Conservation (phyloP, 768 basidiomycete genomes). For the Lepiota venenata region DNA sequence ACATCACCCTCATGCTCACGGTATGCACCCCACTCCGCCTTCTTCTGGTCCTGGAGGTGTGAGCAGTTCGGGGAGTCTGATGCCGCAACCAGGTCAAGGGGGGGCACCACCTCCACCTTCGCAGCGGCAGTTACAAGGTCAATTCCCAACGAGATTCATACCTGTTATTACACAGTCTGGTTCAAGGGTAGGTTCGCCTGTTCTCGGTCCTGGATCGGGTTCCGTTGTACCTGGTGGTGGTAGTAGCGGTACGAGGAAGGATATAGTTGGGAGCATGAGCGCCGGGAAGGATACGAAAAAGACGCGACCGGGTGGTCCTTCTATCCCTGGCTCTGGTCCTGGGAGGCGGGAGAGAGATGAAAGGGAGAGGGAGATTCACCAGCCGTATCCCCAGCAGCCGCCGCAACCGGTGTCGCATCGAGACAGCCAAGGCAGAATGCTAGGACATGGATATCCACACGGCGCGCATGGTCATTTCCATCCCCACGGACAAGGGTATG, state of each 20-base stretch:
- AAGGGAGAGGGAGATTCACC: conserved; percentile 14
- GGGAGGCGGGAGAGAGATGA: conserved; percentile 10
- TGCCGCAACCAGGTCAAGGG: background rate
- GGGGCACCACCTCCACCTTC: conserved; percentile 2
- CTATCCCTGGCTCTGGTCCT: background rate
- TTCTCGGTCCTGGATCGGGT: conserved; percentile 4
- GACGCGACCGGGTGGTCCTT: conserved; percentile 2
- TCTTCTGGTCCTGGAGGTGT: background rate
- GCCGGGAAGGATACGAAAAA: conserved; percentile 10
- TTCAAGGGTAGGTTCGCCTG: conserved; percentile 9
- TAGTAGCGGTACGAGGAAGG: conserved; percentile 3
- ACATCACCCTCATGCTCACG: background rate
- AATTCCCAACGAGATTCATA: conserved; percentile 7
- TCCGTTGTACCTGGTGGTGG: conserved; percentile 2
- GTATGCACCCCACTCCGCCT: conserved; percentile 1
- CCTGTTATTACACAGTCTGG: conserved; percentile 6
- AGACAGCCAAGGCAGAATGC: conserved; percentile 12
- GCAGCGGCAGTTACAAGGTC: conserved; percentile 8
- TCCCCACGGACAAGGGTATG: conserved; percentile 8
- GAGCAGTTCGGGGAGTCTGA: background rate
- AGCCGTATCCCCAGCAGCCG: conserved; percentile 9
- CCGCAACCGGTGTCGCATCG: conserved; percentile 12
- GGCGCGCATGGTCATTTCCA: conserved; percentile 3
- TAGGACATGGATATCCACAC: conserved; percentile 14
- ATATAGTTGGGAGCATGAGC: conserved; percentile 2